phyloP scores from a whole-genome alignment of 495 filamentous ascomycete genomes.

The Penicillium antarcticum region DNA sequence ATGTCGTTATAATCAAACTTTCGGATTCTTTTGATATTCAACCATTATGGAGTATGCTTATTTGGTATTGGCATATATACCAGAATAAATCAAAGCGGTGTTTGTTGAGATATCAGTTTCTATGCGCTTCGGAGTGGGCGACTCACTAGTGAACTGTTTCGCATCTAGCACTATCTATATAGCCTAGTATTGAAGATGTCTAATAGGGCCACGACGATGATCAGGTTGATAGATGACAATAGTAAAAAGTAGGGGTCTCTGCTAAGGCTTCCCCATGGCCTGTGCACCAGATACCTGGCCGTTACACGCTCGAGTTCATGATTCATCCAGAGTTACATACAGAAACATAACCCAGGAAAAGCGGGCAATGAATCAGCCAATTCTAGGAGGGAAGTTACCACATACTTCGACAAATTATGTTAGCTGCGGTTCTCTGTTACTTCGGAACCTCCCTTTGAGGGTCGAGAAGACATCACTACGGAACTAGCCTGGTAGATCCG shows the following conservation, averaged over 20 bases:
- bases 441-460: not conserved
- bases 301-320: not conserved
- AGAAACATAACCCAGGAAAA: not conserved
- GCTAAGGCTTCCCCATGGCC: not conserved
- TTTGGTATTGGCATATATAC: not conserved
- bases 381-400: not conserved
- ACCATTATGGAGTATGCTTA: not conserved
- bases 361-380: not conserved
- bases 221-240: not conserved
- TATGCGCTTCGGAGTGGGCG: not conserved
- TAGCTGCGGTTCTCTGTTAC: not conserved
- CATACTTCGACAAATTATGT: not conserved
- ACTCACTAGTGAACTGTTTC: not conserved
- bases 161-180: not conserved
- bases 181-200: not conserved
- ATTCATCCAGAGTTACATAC: not conserved
- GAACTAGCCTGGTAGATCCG: not conserved
- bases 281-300: not conserved
- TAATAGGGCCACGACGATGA: not conserved
- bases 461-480: not conserved
- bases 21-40: not conserved
- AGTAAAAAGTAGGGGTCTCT: not conserved
- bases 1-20: not conserved
- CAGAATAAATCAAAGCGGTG: not conserved
- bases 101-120: not conserved